Evolutionary conservation across 2,329 filamentous ascomycete genomes (phyloP).

Genomic region (Aspergillus persii): DNA sequence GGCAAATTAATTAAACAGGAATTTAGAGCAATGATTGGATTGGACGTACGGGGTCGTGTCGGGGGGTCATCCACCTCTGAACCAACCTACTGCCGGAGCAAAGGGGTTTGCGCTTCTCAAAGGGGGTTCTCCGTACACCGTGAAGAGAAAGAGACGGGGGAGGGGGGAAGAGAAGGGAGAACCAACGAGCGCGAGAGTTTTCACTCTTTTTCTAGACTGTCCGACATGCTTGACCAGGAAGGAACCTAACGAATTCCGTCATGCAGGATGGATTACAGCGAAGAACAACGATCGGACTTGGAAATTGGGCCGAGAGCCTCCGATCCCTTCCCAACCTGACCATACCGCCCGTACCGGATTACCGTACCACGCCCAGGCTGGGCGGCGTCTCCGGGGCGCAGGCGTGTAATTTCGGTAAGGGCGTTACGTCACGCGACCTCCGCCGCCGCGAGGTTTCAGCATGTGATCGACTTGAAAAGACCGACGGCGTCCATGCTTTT

Average conservation of each 20-base stretch:
- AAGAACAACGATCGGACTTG: slow-evolving; percentile 4
- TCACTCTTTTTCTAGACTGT: neutral
- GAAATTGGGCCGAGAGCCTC: slow-evolving; percentile 12
- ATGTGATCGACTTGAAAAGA: slow-evolving; percentile 33
- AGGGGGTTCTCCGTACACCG: neutral
- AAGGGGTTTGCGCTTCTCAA: neutral
- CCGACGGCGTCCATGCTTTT: slow-evolving; percentile 23
- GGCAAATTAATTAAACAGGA: slow-evolving; percentile 4
- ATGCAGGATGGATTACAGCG: neutral
- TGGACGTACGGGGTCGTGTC: neutral
- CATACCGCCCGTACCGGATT: neutral
- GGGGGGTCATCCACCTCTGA: neutral
- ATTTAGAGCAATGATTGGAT: neutral
- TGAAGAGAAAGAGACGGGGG: neutral
- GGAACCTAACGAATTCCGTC: neutral
- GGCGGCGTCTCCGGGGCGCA: neutral
- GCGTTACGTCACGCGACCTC: slow-evolving; percentile 36
- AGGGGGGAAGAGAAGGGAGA: neutral
- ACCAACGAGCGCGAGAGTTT: neutral
- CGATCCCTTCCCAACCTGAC: neutral
- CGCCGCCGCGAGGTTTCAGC: slow-evolving; percentile 23
- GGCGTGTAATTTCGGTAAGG: slow-evolving; percentile 26
- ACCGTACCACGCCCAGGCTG: too few relatives aligned
- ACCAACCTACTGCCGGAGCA: neutral
- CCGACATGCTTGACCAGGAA: neutral